Conservation (phyloP, 78 protist genomes). For the Speleostelium caveatum region DNA sequence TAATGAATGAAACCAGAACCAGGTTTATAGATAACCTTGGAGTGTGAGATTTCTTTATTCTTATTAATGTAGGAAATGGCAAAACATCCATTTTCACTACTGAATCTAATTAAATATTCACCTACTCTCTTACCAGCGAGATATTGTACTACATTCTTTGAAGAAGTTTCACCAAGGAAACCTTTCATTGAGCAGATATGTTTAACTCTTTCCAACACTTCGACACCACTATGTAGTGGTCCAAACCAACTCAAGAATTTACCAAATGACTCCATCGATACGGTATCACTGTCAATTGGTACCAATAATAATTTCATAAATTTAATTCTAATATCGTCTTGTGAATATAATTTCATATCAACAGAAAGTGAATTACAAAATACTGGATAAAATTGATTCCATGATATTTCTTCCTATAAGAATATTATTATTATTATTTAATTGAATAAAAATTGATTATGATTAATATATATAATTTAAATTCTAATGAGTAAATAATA, state of each 20-base stretch:
- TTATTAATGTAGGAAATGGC: constrained; percentile 66
- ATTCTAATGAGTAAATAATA: no score
- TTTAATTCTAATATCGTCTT: constrained; percentile 31
- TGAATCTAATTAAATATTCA: constrained; percentile 73
- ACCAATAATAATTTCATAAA: constrained; percentile 66
- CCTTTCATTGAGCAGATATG: constrained; percentile 70
- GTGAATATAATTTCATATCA: constrained; percentile 21
- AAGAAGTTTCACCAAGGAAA: constrained; percentile 69
- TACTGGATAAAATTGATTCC: constrained; percentile 53
- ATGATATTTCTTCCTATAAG: constrained; percentile 22
- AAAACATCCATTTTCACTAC: constrained; percentile 77
- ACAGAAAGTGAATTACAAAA: constrained; percentile 41
- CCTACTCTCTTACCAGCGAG: constrained; percentile 72
- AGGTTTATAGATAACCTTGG: constrained; percentile 50
- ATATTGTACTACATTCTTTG: constrained; percentile 60
- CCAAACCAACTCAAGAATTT: constrained; percentile 81
- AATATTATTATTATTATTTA: no score
- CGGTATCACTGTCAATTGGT: constrained; percentile 54
- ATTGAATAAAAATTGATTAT: no score
- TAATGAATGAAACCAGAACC: constrained; percentile 72
- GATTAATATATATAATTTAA: no score
- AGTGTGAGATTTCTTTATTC: constrained; percentile 54
- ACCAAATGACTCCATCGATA: constrained; percentile 70
- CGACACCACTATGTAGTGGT: constrained; percentile 65
- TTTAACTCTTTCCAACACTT: constrained; percentile 49